Conservation (phyloP, 805 yeast genomes). For the Nakazawaea anatomiae region DNA sequence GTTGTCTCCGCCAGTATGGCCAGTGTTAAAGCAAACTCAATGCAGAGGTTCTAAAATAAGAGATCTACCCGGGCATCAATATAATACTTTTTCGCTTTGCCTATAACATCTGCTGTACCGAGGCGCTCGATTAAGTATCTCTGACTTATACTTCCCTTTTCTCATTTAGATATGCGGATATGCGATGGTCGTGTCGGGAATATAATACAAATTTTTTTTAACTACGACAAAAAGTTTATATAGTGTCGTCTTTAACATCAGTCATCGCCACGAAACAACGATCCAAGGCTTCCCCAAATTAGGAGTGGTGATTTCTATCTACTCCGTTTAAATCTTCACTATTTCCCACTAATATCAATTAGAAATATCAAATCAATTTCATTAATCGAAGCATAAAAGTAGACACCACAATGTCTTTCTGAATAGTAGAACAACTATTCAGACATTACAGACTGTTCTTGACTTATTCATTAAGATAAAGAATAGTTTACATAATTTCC, state of each 20-base stretch:
- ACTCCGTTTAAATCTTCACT: background rate
- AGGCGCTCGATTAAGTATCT: background rate
- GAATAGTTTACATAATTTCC: background rate
- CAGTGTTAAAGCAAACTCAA: no score
- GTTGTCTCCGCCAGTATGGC: no score
- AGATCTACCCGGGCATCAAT: no score
- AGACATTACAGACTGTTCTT: background rate
- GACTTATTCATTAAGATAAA: background rate
- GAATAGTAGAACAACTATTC: background rate
- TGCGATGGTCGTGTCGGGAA: background rate
- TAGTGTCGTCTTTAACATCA: background rate
- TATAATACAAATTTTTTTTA: background rate
- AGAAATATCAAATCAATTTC: background rate
- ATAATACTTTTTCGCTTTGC: no score
- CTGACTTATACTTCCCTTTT: background rate
- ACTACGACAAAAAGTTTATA: background rate
- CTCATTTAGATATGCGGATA: background rate
- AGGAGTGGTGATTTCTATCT: no score
- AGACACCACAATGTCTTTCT: background rate
- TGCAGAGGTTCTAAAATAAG: no score
- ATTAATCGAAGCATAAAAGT: background rate
- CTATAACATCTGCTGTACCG: no score
- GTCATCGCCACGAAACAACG: background rate
- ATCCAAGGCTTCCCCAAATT: background rate
- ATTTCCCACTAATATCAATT: no score